These are phyloP conservation scores for Alectoria sarmentosa DNA, from an alignment of 495 filamentous ascomycete genomes.

Conservation along the genomic window DNA sequence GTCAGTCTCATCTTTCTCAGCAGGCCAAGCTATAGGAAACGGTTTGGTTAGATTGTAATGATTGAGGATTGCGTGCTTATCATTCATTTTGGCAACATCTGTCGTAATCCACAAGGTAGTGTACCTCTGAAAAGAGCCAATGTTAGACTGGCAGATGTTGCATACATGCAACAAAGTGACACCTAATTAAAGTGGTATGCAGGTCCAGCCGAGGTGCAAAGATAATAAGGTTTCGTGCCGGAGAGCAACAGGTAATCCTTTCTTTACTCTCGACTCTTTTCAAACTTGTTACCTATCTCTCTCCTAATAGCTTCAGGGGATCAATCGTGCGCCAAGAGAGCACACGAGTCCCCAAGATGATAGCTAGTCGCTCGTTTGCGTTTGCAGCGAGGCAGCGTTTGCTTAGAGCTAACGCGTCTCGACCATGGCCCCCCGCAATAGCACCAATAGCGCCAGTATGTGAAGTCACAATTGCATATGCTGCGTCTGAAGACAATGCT, in stretches of 20 bases:
- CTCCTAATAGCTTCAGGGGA: slow-evolving; percentile 1
- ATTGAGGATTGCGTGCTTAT: slow-evolving; percentile 69
- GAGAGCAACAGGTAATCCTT: neutral
- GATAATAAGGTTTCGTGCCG: neutral
- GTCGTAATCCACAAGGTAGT: neutral
- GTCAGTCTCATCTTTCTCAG: slow-evolving; percentile 68
- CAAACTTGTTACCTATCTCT: neutral
- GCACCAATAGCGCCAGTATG: slow-evolving; percentile 41
- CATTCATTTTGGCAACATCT: slow-evolving; percentile 45
- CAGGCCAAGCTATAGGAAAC: slow-evolving; percentile 81
- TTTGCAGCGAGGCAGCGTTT: slow-evolving; percentile 50
- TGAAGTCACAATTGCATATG: slow-evolving; percentile 14
- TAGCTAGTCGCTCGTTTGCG: slow-evolving; percentile 51
- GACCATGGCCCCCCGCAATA: slow-evolving; percentile 41
- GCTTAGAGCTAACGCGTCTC: slow-evolving; percentile 42
- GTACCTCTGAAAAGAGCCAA: neutral
- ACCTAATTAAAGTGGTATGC: neutral
- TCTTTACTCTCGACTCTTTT: neutral
- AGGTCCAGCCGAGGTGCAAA: neutral
- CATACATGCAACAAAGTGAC: too few relatives aligned
- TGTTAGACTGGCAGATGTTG: neutral
- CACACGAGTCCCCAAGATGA: slow-evolving; percentile 38
- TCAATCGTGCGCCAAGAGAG: slow-evolving; percentile 4
- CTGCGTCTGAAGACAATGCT: neutral
- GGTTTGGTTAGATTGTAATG: slow-evolving; percentile 81